Evolutionary conservation across 169 alveolate genomes (phyloP), one percentile per base, ranked within the genome.

Genomic region (Eimeria tenella): DNA sequence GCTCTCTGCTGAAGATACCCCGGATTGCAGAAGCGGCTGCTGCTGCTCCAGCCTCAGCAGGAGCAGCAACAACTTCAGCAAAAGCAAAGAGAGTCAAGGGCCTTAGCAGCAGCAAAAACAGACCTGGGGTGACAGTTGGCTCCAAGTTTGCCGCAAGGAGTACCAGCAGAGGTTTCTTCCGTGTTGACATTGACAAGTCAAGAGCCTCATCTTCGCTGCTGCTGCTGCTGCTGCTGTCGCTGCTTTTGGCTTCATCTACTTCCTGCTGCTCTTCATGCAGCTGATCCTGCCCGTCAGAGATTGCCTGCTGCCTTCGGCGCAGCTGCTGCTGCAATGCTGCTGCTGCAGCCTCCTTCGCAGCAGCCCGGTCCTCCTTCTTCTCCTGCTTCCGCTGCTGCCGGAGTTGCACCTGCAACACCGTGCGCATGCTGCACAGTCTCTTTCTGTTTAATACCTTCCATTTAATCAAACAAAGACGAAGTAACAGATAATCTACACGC

Each of bases 191-290:
- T 9, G 15, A 8, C 50, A 21, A 23, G 15, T n/a, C 79, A 11
- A 68, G 21, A 11, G 13, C 42, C 49, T n/a, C 31, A 15, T 11
- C 79, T 68, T 15, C 79, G 21, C 50, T 21, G 79, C 15, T n/a
- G 79, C 42, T 68, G 79, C 42, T 68, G 79, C 79, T 68, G 31
- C 79, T 68, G 79, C 79, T 68, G 49, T 23, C n/a, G 9, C 9
- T 11, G n/a, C 50, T 15, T 31, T 31, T 31, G 42, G 42, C 42
- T 17, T 15, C 13, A 11, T 68, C 42, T 15, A 4, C 50, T 15
- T 11, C 50, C 42, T 68, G 79, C 42, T 11, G 79, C 79, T 68
- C 42, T 23, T 11, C 50, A 0, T 31, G 42, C 42, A 31, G 42
- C 79, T 68, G 79, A 11, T 68, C 10, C 49, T 68, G 42, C 50